These are phyloP conservation scores for Thuidium tamariscinum DNA, from an alignment of 225 moss, liverwort and hornwort genomes.

Conservation along the genomic window DNA sequence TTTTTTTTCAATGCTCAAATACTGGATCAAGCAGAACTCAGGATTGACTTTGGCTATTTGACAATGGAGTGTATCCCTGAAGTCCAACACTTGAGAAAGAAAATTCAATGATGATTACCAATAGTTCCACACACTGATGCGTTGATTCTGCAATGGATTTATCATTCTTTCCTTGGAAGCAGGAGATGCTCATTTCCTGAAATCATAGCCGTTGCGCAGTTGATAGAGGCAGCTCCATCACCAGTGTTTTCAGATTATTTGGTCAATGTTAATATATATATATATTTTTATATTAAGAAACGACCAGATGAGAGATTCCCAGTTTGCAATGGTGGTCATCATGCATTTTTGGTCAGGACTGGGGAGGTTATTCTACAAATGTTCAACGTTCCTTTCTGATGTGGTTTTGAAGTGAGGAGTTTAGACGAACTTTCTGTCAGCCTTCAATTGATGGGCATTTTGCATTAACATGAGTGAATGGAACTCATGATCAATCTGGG, in stretches of 20 bases:
- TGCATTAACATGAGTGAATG: background rate
- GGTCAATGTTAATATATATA: too few relatives aligned
- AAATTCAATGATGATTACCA: background rate
- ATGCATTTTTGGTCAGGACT: background rate
- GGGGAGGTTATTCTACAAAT: background rate
- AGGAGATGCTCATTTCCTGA: background rate
- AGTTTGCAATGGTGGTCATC: background rate
- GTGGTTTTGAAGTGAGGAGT: background rate
- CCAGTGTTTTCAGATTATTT: background rate
- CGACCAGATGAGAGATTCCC: background rate
- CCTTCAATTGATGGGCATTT: background rate
- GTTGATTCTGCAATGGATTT: background rate
- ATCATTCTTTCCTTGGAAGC: background rate
- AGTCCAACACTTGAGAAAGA: background rate
- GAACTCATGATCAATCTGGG: background rate
- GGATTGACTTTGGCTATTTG: background rate
- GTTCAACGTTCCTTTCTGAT: background rate
- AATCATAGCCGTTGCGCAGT: background rate
- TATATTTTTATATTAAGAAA: too few relatives aligned
- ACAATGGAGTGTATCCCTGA: background rate
- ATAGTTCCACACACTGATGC: background rate
- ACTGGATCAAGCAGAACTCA: accelerated
- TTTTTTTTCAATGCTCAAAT: background rate
- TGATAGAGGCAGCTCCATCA: background rate
- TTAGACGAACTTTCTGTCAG: background rate